Evolutionary conservation across 2,329 filamentous ascomycete genomes (phyloP), one percentile per base, ranked within the genome.

Genomic region (Paecilomyces variotii): DNA sequence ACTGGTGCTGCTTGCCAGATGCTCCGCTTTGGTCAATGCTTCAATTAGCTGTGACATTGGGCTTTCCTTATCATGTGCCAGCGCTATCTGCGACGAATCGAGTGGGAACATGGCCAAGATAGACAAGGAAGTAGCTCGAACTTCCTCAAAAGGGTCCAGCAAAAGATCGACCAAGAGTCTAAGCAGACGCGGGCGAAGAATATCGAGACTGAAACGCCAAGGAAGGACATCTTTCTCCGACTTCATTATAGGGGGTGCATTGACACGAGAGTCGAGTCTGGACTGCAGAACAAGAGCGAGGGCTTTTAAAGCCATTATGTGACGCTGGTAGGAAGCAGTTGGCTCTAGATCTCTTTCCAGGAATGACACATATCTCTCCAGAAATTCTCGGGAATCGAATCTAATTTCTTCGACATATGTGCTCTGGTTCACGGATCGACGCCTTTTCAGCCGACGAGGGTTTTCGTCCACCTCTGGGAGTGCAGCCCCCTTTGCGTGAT

Each of bases 121-220:
- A 12, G 71, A 69, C 12, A 80, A 72, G 6, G 84, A 75, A 0
- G 74, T 75, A 53, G 76, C 84, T 64, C 93, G 83, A 3, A 97
- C 89, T 72, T 99, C 94, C 59, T 97, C 94, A 67, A 96, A 99
- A 0, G 93, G 90, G 66, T 99, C 90, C 68, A 96, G 80, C 6
- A 96, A 75, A 25, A 96, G 82, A 70, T 96, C 91, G 12, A 92
- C 77, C 5, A 97, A 77, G 3, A 86, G 78, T 54, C 88, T 66
- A 45, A 76, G 69, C 49, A 77, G 63, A 30, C 59, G 68, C 1
- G 69, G 60, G 6, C 67, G 62, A 19, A 82, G 73, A 3, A 84
- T 70, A 2, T 75, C 69, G 11, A 82, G 59, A 24, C 74, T 68
- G 59, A 80, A 78, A 3, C 77, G 75, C 82, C 83, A 86, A 34